A percentile compares a stretch with the other conserved stretches of the same genome.
phyloP scores from a whole-genome alignment of 768 basidiomycete genomes.

The Trametes cubensis region DNA sequence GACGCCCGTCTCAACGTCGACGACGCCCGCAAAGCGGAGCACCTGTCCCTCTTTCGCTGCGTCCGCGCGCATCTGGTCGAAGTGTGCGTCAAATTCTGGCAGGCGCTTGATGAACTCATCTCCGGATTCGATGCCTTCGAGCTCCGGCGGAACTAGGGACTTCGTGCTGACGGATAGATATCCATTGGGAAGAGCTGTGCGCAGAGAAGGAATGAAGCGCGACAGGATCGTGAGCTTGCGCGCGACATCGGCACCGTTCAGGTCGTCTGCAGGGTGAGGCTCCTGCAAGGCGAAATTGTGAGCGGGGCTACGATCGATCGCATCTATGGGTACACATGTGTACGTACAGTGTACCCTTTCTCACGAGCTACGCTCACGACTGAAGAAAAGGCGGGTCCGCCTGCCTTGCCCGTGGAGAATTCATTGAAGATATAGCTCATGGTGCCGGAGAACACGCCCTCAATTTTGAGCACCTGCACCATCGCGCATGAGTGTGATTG shows the following conservation, averaged over 20 bases:
- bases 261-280: constrained; percentile 95
- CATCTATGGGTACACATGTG: background rate
- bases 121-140: constrained; percentile 69
- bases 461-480: constrained; percentile 63
- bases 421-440: constrained; percentile 99
- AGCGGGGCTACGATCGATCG: background rate
- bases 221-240: constrained; percentile 96
- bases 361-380: constrained; percentile 87
- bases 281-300: constrained; percentile 54
- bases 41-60: constrained; percentile 83
- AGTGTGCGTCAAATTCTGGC: constrained; percentile 80
- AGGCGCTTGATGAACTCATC: constrained; percentile 82
- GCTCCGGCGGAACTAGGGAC: constrained; percentile 81
- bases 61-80: constrained; percentile 72
- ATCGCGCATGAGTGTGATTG: background rate
- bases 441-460: constrained; percentile 97
- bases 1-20: constrained; percentile 71
- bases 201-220: constrained; percentile 62
- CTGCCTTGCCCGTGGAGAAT: constrained; percentile 71
- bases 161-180: constrained; percentile 79
- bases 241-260: constrained; percentile 96
- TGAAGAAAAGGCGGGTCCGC: constrained; percentile 81
- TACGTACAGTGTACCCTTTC: constrained; percentile 88
- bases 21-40: constrained; percentile 90
- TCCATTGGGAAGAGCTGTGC: constrained; percentile 67